Evolutionary conservation across 331 rosid species (phyloP), one percentile per base, ranked within the genome.

Genomic region (Dryas integrifolia): DNA sequence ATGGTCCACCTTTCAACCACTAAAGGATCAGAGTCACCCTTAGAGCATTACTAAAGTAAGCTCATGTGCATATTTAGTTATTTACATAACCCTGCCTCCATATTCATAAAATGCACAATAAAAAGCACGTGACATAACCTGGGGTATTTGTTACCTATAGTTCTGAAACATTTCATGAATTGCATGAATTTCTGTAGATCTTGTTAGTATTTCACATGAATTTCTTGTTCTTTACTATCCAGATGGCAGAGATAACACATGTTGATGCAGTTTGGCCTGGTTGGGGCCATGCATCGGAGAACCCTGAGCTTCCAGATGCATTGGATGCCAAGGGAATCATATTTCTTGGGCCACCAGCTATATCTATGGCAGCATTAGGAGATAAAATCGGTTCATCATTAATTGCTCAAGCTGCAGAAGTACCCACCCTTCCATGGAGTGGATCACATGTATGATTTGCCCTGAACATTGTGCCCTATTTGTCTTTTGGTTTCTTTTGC

Each of bases 211-310:
- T 49, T 41, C 65, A 61, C n/a, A 50, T 77, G 69, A 74, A 50
- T 21, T 24, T 79, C 49, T 59, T 69, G 64, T 79, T 72, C 56
- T 65, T 67, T 69, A 14, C 60, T 77, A 56, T 53, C 41, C 90
- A 95, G 99, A 78, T 83, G 89, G 99, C 99, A 1, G 99, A 95
- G 93, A 92, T 87, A 76, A 95, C 97, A 51, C 99, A 61, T 60
- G 99, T 95, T 66, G 92, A 95, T 82, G 99, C 99, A 13, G 98
- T 95, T 72, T 95, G 98, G 98, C 99, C 99, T 72, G 99, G 99
- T 72, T 95, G 99, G 99, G 99, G 99, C 72, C 99, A 95, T 69
- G 99, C 99, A 65, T 95, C 99, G 13, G 99, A 95, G 84, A 95
- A 85, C 67, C 99, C 99, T 6, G 99, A 92, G 86, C 90, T 95